A percentile compares a stretch with the other conserved stretches of the same genome.
These are phyloP conservation scores for Penicillium frequentans DNA, from an alignment of 2,329 filamentous ascomycete species.

Conservation along the genomic window DNA sequence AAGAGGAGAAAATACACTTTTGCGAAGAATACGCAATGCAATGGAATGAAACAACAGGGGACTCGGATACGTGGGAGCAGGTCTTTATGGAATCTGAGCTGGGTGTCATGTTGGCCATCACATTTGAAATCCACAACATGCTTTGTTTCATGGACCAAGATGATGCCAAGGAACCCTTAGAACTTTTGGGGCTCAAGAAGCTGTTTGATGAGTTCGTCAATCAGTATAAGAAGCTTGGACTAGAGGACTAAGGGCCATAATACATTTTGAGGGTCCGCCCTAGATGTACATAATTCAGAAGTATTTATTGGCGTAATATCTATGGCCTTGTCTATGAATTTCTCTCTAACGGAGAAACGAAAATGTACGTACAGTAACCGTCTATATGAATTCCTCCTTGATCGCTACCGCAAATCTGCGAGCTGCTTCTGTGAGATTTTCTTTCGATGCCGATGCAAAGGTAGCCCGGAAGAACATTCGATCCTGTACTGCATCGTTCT, in stretches of 20 bases:
- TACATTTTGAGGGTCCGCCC: no score
- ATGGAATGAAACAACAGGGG: slow-evolving; percentile 22
- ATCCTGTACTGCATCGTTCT: not conserved
- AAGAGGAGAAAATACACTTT: slow-evolving; percentile 22
- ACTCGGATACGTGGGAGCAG: slow-evolving; percentile 21
- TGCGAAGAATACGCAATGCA: slow-evolving; percentile 21
- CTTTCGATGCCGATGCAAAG: not conserved
- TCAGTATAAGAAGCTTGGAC: slow-evolving; percentile 17
- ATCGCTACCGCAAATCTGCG: not conserved
- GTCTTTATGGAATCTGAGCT: slow-evolving; percentile 21
- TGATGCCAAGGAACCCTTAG: slow-evolving; percentile 20
- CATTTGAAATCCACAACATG: slow-evolving; percentile 25
- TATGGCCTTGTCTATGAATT: not conserved
- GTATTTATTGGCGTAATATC: rapidly evolving
- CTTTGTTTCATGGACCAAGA: slow-evolving; percentile 20
- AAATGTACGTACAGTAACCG: not conserved
- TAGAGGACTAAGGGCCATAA: not conserved
- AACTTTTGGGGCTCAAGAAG: slow-evolving; percentile 16
- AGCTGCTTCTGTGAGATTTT: not conserved
- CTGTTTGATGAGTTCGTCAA: slow-evolving; percentile 21
- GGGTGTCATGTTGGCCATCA: slow-evolving; percentile 20
- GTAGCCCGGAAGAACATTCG: not conserved
- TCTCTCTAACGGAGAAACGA: not conserved
- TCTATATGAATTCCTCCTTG: not conserved
- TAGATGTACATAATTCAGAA: no score